Base-by-base conservation (phyloP, 1,139 yeast genomes). In the Yamadazyma dushanensis region DNA sequence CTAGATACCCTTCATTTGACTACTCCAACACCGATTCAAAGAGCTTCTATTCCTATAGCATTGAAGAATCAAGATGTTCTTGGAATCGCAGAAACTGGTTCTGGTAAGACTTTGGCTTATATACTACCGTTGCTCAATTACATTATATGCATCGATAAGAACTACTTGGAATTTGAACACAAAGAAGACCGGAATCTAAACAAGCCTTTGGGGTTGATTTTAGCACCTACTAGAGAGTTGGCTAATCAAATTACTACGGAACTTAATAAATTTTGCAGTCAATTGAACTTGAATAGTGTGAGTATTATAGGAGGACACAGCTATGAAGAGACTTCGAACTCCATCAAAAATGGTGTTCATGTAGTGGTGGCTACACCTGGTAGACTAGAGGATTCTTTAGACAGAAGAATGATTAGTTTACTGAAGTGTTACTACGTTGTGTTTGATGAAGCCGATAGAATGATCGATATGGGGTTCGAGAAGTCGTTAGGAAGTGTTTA, bases 81-180 rank as follows among this genome's bases (percentile, higher is more conserved):
- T 17, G 97, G 96, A 17, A 76, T 90, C n/a, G 97, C 97, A 0
- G 92, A 89, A 48, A 92, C 98, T 0, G 98, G 97, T 16, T 86
- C 96, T 0, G 98, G 97, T 53, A 92, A 92, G 56, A 92, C 98
- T 0, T 67, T 89, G 19, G 85, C 95, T 8, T 92, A 83, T 58
- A 62, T 86, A 18, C 61, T 90, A 2, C 97, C 98, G 0, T 61
- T 88, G 34, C 53, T 88, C 5, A 57, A 79, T 4, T 82, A 81
- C 44, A 63, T 87, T 9, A 46, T 74, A 39, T 43, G 51, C 2
- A 56, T 67, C 7, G 74, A 68, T 34, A 32, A 43, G 5, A 72
- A 70, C 28, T 69, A 61, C 40, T 40, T 67, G 37, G 45, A 56
- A 23, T 58, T 45, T 38, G 73, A 67, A 39, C 70, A 63, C 35